phyloP scores from a whole-genome alignment of 2,329 filamentous ascomycete genomes.

The Colletotrichum sp. region DNA sequence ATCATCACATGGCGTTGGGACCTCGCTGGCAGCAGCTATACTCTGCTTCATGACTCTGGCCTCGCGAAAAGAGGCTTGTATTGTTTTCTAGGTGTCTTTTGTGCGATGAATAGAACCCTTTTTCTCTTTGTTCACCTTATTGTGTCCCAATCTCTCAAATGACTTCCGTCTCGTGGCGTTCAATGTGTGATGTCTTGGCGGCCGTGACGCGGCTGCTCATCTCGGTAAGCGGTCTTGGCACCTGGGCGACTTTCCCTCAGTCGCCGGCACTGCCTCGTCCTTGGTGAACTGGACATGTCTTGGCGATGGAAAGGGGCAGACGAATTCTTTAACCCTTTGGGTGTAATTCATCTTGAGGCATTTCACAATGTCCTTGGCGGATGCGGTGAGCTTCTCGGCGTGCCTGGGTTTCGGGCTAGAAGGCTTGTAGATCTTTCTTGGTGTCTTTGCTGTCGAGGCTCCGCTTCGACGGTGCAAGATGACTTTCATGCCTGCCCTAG shows the following conservation, averaged over 20 bases:
- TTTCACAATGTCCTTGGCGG: background rate
- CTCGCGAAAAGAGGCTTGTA: background rate
- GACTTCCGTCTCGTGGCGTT: background rate
- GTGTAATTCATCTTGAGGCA: background rate
- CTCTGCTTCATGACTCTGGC: slow-evolving; percentile 16
- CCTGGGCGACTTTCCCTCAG: background rate
- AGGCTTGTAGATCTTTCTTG: background rate
- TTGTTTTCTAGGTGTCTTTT: slow-evolving; percentile 6
- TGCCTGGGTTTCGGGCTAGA: background rate
- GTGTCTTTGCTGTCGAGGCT: background rate
- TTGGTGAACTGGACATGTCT: background rate
- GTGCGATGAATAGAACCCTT: slow-evolving; percentile 11
- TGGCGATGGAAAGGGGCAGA: background rate
- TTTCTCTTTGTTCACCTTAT: background rate
- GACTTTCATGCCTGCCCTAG: background rate
- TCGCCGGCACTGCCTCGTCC: background rate
- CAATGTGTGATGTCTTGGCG: background rate
- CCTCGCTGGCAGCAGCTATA: slow-evolving; percentile 9
- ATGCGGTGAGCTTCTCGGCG: background rate
- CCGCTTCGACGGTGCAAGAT: background rate
- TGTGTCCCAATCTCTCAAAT: background rate
- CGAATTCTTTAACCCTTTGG: background rate
- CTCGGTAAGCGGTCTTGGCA: background rate
- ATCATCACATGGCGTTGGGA: slow-evolving; percentile 19
- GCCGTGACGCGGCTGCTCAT: background rate